Percentiles rank a stretch among this genome's conserved stretches.
Conservation (phyloP, 441 rosid species). For the Breynia disticha region DNA sequence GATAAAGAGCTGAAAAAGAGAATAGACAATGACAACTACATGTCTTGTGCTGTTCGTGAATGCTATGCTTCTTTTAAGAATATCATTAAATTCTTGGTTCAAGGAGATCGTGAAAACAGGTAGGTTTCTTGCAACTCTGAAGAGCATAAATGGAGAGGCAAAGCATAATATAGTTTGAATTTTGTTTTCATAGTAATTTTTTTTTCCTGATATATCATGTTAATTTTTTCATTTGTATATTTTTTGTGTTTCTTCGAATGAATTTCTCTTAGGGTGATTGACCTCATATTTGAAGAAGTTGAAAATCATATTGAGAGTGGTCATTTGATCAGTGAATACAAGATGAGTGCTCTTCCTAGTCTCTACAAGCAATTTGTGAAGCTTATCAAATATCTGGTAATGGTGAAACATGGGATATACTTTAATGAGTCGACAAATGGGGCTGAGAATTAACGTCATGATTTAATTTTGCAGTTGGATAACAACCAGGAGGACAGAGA, state of each 20-base stretch:
- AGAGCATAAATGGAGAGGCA: too few species aligned
- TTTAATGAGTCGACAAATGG: slow-evolving; percentile 7
- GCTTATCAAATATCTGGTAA: slow-evolving; percentile 85
- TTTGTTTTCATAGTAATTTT: too few species aligned
- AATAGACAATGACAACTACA: slow-evolving; percentile 62
- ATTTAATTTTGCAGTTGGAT: slow-evolving; percentile 38
- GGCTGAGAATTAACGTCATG: slow-evolving; percentile 7
- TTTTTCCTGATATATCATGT: too few species aligned
- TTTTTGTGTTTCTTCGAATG: slow-evolving; percentile 2
- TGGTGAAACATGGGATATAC: background rate
- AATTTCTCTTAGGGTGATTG: slow-evolving; percentile 56
- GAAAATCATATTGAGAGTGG: slow-evolving; percentile 40
- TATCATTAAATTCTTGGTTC: slow-evolving; percentile 71
- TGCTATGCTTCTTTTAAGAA: slow-evolving; percentile 93
- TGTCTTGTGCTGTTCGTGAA: slow-evolving; percentile 90
- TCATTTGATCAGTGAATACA: slow-evolving; percentile 47
- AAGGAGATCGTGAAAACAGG: slow-evolving; percentile 57
- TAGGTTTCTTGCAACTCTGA: slow-evolving; percentile 26
- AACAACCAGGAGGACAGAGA: slow-evolving; percentile 77
- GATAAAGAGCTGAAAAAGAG: slow-evolving; percentile 89
- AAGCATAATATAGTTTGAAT: too few species aligned
- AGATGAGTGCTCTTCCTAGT: slow-evolving; percentile 86
- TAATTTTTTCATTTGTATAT: background rate
- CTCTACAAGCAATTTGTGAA: slow-evolving; percentile 80
- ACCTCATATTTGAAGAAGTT: slow-evolving; percentile 52